These are phyloP conservation scores for Phytophthora tentaculata DNA, from an alignment of 352 stramenopile genomes.

Conservation along the genomic window DNA sequence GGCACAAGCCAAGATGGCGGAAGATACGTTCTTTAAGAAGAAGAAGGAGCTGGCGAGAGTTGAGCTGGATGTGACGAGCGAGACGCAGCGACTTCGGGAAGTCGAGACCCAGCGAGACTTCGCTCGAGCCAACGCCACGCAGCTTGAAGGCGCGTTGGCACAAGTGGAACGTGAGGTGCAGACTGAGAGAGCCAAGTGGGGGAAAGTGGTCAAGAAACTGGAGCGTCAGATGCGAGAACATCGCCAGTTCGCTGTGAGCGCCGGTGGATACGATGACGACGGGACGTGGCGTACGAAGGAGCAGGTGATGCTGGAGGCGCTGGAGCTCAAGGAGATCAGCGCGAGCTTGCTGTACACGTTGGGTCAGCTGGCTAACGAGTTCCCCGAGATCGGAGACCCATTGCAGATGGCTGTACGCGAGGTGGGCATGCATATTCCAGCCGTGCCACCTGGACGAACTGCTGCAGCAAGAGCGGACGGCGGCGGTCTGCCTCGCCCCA, in stretches of 20 bases:
- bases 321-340: conserved; percentile 83
- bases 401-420: conserved; percentile 76
- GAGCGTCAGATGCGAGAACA: conserved; percentile 72
- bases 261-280: conserved; percentile 19
- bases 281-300: conserved; percentile 68
- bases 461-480: conserved; percentile 53
- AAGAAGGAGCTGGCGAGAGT: conserved; percentile 95
- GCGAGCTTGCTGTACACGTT: conserved; percentile 92
- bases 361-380: conserved; percentile 93
- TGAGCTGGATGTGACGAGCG: conserved; percentile 84
- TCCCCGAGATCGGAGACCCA: conserved; percentile 91
- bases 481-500: conserved; percentile 49
- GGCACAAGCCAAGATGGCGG: conserved; percentile 83
- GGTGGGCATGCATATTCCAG: conserved; percentile 80
- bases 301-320: conserved; percentile 83
- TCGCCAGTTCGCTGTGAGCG: conserved; percentile 44
- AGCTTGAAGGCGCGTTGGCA: conserved; percentile 61
- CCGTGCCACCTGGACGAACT: conserved; percentile 70
- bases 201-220: conserved; percentile 77
- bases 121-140: conserved; percentile 60
- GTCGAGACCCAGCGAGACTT: conserved; percentile 75
- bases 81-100: conserved; percentile 69
- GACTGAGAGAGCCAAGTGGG: conserved; percentile 66
- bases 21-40: conserved; percentile 92
- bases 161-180: conserved; percentile 82